Base-by-base conservation (phyloP, 768 basidiomycete species). In the Boletus tylopilopsis region DNA sequence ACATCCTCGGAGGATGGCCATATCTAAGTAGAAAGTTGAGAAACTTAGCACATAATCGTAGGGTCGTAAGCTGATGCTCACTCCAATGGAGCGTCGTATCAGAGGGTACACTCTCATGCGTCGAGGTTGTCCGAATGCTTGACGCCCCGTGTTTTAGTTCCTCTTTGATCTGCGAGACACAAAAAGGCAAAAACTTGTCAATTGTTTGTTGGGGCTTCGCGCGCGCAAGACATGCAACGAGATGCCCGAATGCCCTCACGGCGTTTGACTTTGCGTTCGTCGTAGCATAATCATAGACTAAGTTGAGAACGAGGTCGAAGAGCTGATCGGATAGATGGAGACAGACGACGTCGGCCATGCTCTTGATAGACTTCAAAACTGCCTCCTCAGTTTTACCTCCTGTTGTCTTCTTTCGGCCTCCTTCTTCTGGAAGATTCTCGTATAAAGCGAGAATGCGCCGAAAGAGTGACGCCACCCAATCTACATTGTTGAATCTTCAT, bases 61-160 rank as follows among this genome's bases (percentile, higher is more conserved):
- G 16, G 16, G 45, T 21, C 10, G 19, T 18, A 38, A 37, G 27
- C 27, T 45, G 59, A 37, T 42, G 38, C 83, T 69, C 60, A 91
- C 90, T 94, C 90, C 94, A 96, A 64, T 96, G 94, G 45, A 97
- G 72, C 7, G 91, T 92, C 6, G 90, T 91, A 57, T 92, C 90
- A 3, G 88, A 89, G 7, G 90, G 85, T 3, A 88, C 77, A 10
- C 85, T 82, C 30, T 79, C 76, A 56, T 85, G 81, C 5, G 78
- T 78, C 2, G 86, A 87, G 3, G 90, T 92, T 18, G 88, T 92
- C 37, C 92, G 75, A 27, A 86, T 74, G 54, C 87, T 89, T 23
- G 91, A 93, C 2, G 95, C 94, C 8, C 95, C 95, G 55, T 91
- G 85, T 60, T 82, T 89, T 45, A 97, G 69, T 68, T 97, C 95